Evolutionary conservation across 345 rosid species (phyloP), one percentile per base, ranked within the genome.

Genomic region (Noccaea bulbosa): DNA sequence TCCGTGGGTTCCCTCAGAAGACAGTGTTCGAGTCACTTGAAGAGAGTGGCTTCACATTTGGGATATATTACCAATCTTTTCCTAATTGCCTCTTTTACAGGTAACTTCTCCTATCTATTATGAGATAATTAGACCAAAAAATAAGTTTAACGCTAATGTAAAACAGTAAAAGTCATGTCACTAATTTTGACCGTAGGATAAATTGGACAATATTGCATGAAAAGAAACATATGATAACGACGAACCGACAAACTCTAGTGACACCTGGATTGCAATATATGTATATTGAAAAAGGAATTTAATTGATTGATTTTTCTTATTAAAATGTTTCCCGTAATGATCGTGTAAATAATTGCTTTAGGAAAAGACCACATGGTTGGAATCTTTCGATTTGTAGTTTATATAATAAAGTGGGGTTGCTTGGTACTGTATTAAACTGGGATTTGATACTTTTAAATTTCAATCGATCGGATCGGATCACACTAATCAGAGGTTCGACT

Each of bases 21-120:
- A 88, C 94, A 5, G 69, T 88, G 15, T 86, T 88, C 33, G 91
- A 88, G 48, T 86, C 91, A 14, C 9, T 88, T 78, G 89, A 88
- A 68, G 95, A 86, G 63, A 80, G 70, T 33, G 88, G 87, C 0
- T 60, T 24, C 40, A 78, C 76, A 8, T 86, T 86, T 46, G 95
- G 95, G 52, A 82, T 88, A 73, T 88, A 88, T 59, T 53, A 82
- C 46, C 88, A 85, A 48, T 74, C 81, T 54, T 76, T 83, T 71
- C 89, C 95, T 11, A 71, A 87, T 0, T 80, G 85, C 5, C 75
- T 80, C 35, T 88, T 81, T 65, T 88, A 83, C 87, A 81, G 84
- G 93, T 84, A 71, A 57, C 0, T 12, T 48, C 38, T 67, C 27
- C n/a, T 20, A 12, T 12, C 20, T 5, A 6, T 55, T 59, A 38